phyloP scores from a whole-genome alignment of 2,329 filamentous ascomycete species.

The Bisporella sp. region DNA sequence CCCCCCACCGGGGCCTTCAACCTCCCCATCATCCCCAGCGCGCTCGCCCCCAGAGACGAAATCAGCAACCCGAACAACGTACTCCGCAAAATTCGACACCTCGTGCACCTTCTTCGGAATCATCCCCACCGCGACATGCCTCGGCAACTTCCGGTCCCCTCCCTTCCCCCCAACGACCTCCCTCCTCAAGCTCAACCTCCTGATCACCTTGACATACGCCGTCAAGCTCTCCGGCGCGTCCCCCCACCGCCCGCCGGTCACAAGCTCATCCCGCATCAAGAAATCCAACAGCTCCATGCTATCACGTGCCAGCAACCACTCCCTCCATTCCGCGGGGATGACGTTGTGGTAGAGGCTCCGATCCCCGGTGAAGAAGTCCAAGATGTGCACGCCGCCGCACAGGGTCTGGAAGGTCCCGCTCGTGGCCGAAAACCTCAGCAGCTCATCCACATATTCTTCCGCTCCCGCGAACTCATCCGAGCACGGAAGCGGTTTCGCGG shows the following conservation, averaged over 20 bases:
- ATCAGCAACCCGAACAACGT: constrained; percentile 56
- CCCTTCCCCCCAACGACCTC: constrained; percentile 41
- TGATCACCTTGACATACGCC: constrained; percentile 65
- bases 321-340: constrained; percentile 73
- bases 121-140: constrained; percentile 80
- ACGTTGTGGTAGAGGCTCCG: constrained; percentile 75
- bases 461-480: constrained; percentile 49
- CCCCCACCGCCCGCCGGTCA: constrained; percentile 22
- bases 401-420: constrained; percentile 76
- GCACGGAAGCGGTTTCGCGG: constrained; percentile 20
- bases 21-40: too few relatives aligned
- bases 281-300: constrained; percentile 74
- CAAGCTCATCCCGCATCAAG: constrained; percentile 69
- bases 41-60: constrained; percentile 48
- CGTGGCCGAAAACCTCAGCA: constrained; percentile 69
- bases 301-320: constrained; percentile 64
- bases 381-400: constrained; percentile 94
- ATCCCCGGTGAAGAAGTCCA: constrained; percentile 88
- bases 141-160: constrained; percentile 51
- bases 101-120: constrained; percentile 94
- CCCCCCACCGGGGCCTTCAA: too few relatives aligned
- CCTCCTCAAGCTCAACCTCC: constrained; percentile 60
- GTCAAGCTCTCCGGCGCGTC: constrained; percentile 45
- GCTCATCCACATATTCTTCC: constrained; percentile 71
- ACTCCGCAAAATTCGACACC: constrained; percentile 83